Base-by-base conservation (phyloP, 352 stramenopile species). In the Globisporangium recalcitrans region DNA sequence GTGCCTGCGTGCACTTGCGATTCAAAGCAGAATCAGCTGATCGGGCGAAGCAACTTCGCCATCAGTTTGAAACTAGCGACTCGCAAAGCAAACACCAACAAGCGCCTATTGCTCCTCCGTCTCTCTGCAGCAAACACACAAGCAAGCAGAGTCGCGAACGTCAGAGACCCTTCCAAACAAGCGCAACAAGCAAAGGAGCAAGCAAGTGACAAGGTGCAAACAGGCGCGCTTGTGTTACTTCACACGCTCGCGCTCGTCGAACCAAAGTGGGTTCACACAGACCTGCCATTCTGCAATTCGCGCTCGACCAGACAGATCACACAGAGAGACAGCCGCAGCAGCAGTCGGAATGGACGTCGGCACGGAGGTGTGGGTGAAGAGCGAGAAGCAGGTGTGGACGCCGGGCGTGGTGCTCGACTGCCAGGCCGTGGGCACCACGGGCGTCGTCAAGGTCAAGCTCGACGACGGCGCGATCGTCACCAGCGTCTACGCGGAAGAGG, bases 291-390 rank as follows among this genome's bases (percentile, higher is more conserved):
- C 38, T 6, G 38, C 38, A 21, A 46, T 10, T 46, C 21, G 38
- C 38, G 38, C 38, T 46, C 38, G 6, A 21, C 38, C 16, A 16
- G 16, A 22, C 16, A 46, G 38, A 46, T 8, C 47, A 31, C 10
- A 22, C 24, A 19, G 22, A 22, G 5, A 32, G 21, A 51, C 9
- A n/a, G 47, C 22, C n/a, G 13, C 32, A 13, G 21, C 0, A 22
- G 38, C 14, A 53, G 24, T 4, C 24, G 21, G 19, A 47, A 95
- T 95, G 86, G 86, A 95, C 63, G 68, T 90, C 52, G 86, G 84
- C 69, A 91, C 82, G 7, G 73, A 89, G 48, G 86, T 95, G 40
- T 95, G 86, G 86, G 75, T 93, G 34, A 80, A 82, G 69, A 75
- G 79, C 66, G 74, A 78, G 60, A 52, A 63, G n/a, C 69, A 68